Conservation (phyloP, 192 early-diverging fungal species). For the Dimargaris xerosporica region DNA sequence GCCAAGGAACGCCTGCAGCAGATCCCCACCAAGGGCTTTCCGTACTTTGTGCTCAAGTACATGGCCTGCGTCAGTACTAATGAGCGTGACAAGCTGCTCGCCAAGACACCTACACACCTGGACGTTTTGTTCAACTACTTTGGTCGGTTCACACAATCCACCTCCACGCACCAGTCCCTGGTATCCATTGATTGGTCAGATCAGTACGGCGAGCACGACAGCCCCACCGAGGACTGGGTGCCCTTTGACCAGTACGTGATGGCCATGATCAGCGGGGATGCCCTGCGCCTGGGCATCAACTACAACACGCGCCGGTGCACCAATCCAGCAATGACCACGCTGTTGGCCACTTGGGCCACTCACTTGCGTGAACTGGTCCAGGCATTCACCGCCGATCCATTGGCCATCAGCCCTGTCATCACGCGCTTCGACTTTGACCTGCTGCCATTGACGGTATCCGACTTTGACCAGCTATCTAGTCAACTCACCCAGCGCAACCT, state of each 20-base stretch:
- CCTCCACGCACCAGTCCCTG: too few relatives aligned
- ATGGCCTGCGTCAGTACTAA: not conserved
- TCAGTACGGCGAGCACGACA: slow-evolving; percentile 2
- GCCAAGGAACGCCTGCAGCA: slow-evolving; percentile 10
- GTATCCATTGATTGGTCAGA: slow-evolving; percentile 4
- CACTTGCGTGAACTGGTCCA: not conserved
- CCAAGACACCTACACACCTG: not conserved
- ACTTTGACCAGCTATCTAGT: not conserved
- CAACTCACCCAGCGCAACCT: not conserved
- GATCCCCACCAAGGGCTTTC: slow-evolving; percentile 4
- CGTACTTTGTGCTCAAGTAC: not conserved
- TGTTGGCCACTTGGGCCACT: not conserved
- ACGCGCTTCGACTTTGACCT: not conserved
- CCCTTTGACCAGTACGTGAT: not conserved
- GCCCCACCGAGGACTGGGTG: not conserved
- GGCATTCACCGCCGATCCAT: not conserved
- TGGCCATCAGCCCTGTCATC: not conserved
- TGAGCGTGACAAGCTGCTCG: not conserved
- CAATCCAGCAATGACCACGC: too few relatives aligned
- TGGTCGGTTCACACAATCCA: not conserved
- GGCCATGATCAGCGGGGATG: not conserved
- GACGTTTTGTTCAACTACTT: slow-evolving; percentile 11
- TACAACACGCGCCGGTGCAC: not conserved
- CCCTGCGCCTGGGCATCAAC: not conserved
- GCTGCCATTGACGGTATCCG: not conserved